Evolutionary conservation across 2,329 filamentous ascomycete genomes (phyloP).

Genomic region (Penicillium rolfsii): DNA sequence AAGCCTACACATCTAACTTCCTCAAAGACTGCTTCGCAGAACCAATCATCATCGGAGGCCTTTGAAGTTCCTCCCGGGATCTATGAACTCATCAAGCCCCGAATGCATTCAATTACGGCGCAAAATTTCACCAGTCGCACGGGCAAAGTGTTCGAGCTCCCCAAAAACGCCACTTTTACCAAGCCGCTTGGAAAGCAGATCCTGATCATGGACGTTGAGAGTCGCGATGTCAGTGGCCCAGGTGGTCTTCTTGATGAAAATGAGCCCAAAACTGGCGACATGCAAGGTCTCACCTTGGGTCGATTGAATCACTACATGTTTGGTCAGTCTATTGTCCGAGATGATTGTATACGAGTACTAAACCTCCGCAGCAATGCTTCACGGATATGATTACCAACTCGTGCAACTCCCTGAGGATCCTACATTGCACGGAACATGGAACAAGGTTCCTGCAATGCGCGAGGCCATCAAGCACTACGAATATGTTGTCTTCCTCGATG

Average conservation of each 20-base stretch:
- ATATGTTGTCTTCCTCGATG: slow-evolving; percentile 52
- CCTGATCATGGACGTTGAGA: neutral
- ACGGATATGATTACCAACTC: neutral
- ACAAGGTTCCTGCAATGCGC: neutral
- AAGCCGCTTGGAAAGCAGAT: neutral
- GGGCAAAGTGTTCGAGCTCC: neutral
- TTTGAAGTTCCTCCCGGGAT: neutral
- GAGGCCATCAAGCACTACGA: slow-evolving; percentile 37
- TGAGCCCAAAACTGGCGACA: neutral
- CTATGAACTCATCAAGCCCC: neutral
- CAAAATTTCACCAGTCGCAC: neutral
- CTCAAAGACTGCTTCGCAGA: neutral
- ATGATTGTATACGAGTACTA: neutral
- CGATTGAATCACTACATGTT: neutral
- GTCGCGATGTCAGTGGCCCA: neutral
- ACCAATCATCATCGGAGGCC: neutral
- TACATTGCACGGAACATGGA: neutral
- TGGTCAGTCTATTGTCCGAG: neutral
- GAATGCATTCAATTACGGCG: neutral
- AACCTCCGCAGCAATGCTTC: neutral
- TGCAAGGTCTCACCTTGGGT: neutral
- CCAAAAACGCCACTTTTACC: neutral
- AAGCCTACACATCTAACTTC: too few species aligned
- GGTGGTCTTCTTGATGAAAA: neutral
- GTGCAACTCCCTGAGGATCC: neutral